Evolutionary conservation across 2,329 filamentous ascomycete species (phyloP).

Genomic region (Colletotrichum coccodes): DNA sequence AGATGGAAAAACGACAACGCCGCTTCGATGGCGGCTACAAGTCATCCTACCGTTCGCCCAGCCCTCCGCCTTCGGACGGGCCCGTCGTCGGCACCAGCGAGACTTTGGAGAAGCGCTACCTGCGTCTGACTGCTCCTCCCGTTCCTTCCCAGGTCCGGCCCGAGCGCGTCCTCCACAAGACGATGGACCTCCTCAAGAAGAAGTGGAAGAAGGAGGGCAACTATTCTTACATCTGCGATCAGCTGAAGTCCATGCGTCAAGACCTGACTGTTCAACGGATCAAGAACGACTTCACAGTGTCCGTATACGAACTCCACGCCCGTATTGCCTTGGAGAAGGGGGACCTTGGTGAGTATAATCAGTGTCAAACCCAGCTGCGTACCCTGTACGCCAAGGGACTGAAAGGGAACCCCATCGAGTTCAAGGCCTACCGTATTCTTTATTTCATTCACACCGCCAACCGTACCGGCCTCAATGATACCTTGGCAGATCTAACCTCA

Average conservation of each 20-base stretch:
- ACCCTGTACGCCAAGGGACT: slow-evolving; percentile 88
- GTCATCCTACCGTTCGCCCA: slow-evolving; percentile 64
- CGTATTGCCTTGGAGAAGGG: slow-evolving; percentile 97
- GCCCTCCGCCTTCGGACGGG: slow-evolving; percentile 66
- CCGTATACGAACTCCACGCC: slow-evolving; percentile 96
- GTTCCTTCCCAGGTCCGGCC: slow-evolving; percentile 91
- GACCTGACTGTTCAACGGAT: slow-evolving; percentile 98
- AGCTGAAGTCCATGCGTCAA: slow-evolving; percentile 98
- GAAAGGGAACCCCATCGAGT: slow-evolving; percentile 91
- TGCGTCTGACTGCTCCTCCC: slow-evolving; percentile 90
- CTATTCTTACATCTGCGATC: slow-evolving; percentile 97
- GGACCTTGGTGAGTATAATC: slow-evolving; percentile 99
- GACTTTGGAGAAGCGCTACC: slow-evolving; percentile 90
- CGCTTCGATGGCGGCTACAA: slow-evolving; percentile 81
- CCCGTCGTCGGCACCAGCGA: slow-evolving; percentile 90
- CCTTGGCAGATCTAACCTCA: slow-evolving; percentile 97
- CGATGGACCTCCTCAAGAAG: slow-evolving; percentile 87
- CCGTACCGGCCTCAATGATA: slow-evolving; percentile 96
- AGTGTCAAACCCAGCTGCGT: slow-evolving; percentile 98
- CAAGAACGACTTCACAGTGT: slow-evolving; percentile 95
- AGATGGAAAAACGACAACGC: slow-evolving; percentile 87
- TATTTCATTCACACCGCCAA: slow-evolving; percentile 99
- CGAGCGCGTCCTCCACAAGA: slow-evolving; percentile 80
- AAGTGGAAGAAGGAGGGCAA: slow-evolving; percentile 96
- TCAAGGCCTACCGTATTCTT: slow-evolving; percentile 98